phyloP scores from a whole-genome alignment of 2,329 filamentous ascomycete species.

The Parastagonospora nodorum region DNA sequence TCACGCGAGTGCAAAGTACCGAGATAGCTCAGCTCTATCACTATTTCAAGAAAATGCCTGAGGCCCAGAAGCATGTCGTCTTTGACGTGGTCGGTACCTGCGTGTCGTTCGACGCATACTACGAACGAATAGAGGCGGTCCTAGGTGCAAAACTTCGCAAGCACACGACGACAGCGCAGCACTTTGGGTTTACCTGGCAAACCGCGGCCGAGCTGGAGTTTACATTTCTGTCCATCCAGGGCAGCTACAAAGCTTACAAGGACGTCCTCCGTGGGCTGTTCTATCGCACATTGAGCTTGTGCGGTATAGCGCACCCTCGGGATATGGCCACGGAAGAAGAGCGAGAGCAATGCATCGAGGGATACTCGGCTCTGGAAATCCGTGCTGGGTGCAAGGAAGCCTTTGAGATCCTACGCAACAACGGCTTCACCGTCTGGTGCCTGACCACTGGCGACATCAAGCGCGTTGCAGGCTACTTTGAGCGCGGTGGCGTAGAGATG shows the following conservation, averaged over 20 bases:
- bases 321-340: slow-evolving; percentile 7
- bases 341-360: slow-evolving; percentile 13
- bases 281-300: slow-evolving; percentile 13
- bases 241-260: slow-evolving; percentile 13
- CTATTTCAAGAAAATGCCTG: slow-evolving; percentile 2
- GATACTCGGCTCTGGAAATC: slow-evolving; percentile 10
- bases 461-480: slow-evolving; percentile 58
- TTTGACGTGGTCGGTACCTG: slow-evolving; percentile 18
- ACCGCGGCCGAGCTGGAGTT: slow-evolving; percentile 19
- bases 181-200: slow-evolving; percentile 19
- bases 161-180: slow-evolving; percentile 7
- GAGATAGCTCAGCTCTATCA: neutral
- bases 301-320: slow-evolving; percentile 8
- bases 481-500: slow-evolving; percentile 55
- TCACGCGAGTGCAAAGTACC: neutral
- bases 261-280: slow-evolving; percentile 12
- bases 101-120: slow-evolving; percentile 17
- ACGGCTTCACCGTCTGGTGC: slow-evolving; percentile 14
- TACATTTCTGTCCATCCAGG: slow-evolving; percentile 15
- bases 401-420: slow-evolving; percentile 10
- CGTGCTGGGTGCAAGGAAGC: slow-evolving; percentile 6
- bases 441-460: slow-evolving; percentile 14
- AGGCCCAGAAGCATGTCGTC: slow-evolving; percentile 10
- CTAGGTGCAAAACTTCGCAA: slow-evolving; percentile 11
- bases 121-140: slow-evolving; percentile 10